Conservation (phyloP, 2,329 filamentous ascomycete genomes). For the Penicillium sp. region DNA sequence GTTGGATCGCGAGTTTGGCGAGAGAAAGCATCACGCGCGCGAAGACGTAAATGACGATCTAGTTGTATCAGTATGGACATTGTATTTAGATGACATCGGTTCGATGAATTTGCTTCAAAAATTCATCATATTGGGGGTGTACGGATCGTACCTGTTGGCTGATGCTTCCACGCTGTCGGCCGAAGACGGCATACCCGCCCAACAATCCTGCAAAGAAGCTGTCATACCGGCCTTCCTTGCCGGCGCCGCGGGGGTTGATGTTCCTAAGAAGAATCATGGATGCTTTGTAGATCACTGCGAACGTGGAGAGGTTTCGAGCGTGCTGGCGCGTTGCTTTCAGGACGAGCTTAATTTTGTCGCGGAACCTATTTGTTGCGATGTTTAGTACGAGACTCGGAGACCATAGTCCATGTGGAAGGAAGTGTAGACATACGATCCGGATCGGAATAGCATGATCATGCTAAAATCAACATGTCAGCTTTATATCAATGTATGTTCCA, state of each 20-base stretch:
- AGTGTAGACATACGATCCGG: conserved; percentile 64
- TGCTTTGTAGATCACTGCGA: conserved; percentile 86
- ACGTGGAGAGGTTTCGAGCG: conserved; percentile 85
- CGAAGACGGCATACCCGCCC: conserved; percentile 92
- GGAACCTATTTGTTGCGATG: conserved; percentile 49
- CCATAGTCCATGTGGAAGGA: too few relatives aligned
- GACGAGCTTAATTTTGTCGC: conserved; percentile 74
- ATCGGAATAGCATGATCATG: conserved; percentile 96
- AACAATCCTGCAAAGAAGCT: conserved; percentile 81
- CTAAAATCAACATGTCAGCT: conserved; percentile 43
- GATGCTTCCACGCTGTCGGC: conserved; percentile 72
- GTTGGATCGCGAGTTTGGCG: conserved; percentile 77
- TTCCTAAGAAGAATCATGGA: conserved; percentile 72
- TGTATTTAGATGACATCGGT: not conserved
- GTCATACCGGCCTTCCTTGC: conserved; percentile 70
- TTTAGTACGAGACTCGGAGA: not conserved
- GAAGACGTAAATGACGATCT: conserved; percentile 98
- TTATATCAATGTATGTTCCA: not conserved
- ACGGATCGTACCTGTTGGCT: conserved; percentile 63
- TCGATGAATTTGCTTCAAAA: too few relatives aligned
- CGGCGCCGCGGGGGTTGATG: conserved; percentile 42
- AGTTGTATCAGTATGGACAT: conserved; percentile 7
- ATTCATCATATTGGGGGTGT: not conserved
- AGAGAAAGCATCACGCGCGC: conserved; percentile 82
- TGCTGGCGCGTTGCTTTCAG: conserved; percentile 85